Evolutionary conservation across 306 rosid genomes (phyloP), one percentile per base, ranked within the genome.

Genomic region (Delonix regia): DNA sequence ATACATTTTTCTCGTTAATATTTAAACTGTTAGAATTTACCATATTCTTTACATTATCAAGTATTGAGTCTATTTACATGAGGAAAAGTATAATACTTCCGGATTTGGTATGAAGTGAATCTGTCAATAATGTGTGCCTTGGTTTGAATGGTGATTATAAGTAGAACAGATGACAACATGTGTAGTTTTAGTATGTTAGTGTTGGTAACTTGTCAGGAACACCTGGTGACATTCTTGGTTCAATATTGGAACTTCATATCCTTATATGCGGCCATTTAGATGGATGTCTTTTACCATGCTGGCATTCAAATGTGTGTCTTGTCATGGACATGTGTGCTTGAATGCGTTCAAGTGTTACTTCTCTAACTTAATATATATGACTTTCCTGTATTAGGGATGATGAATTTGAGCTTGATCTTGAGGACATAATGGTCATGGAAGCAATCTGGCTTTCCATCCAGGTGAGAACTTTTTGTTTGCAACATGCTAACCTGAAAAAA

Each of bases 391-490:
- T 66, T 38, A 96, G 99, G 88, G 98, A 93, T 66, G 96, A 91
- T 73, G 98, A 91, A 71, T 89, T 96, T 81, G 99, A 95, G 51
- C 79, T 90, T 24, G 99, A 96, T 87, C 96, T 96, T 48, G 99
- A 96, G 86, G 99, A 93, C 85, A 87, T 96, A 82, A 96, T 96
- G 99, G 91, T 96, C 87, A 96, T 93, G 89, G 99, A 96, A 90
- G 99, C 99, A 85, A 91, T 93, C 68, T 96, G 99, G 99, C 98
- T 90, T 77, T 96, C 99, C 21, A 91, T 96, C 83, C 98, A 93
- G 98, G 99, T 93, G 68, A 69, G 56, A 22, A 21, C 15, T 41
- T 74, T 74, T 9, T 85, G 75, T 52, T 22, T 67, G 72, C 2
- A 12, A 21, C 21, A 15, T 41, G 15, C 57, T 51, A 16, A 18